Evolutionary conservation across 148 eudicot genomes (phyloP).

Genomic region (Vaccinium corymbosum): DNA sequence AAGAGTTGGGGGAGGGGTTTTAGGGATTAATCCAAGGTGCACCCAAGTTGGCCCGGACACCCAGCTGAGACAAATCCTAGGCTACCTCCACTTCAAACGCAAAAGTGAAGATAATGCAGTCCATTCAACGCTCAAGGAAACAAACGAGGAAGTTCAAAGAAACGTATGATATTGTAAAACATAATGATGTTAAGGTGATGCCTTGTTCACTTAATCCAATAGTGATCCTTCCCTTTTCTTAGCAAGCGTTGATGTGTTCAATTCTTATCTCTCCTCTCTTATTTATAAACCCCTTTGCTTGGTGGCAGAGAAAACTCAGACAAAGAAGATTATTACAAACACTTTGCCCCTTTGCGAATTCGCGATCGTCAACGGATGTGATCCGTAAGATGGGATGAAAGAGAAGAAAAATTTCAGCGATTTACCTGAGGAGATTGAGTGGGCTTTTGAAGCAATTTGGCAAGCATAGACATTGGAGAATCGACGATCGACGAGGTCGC

Average conservation of each 20-base stretch:
- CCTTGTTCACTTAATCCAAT: background rate
- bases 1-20: too few species aligned
- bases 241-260: background rate
- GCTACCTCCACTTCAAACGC: background rate
- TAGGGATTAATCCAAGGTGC: too few species aligned
- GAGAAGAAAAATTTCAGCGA: constrained; percentile 10
- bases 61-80: background rate
- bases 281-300: background rate
- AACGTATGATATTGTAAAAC: background rate
- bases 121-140: background rate
- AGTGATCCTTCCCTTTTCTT: background rate
- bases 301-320: background rate
- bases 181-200: background rate
- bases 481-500: background rate
- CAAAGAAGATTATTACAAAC: background rate
- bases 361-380: background rate
- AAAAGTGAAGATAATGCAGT: background rate
- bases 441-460: constrained; percentile 31
- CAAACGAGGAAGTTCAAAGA: background rate
- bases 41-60: too few species aligned
- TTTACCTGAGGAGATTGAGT: constrained; percentile 19
- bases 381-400: background rate
- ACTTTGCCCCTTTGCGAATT: background rate
- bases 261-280: background rate
- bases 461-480: constrained; percentile 22